These are phyloP conservation scores for Wickerhamomyces sp. DNA, from an alignment of 1,139 yeast species.

Conservation along the genomic window DNA sequence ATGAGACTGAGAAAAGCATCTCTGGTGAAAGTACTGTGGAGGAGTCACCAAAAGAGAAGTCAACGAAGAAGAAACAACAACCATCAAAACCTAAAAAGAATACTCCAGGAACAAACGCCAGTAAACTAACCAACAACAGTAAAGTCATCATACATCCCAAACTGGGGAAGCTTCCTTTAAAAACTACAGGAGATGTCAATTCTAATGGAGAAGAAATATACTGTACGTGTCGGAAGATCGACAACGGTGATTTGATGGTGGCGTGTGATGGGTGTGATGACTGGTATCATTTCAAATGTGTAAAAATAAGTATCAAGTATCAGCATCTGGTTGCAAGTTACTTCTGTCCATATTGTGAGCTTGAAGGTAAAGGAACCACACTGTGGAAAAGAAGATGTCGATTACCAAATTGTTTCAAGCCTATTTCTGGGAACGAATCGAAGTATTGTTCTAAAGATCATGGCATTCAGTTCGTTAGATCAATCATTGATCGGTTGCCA, in stretches of 20 bases:
- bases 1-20: constrained; percentile 3
- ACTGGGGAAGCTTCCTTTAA: constrained; percentile 8
- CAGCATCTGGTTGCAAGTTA: constrained; percentile 58
- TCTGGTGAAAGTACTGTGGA: constrained; percentile 6
- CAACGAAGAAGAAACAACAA: background rate
- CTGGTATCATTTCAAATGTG: constrained; percentile 87
- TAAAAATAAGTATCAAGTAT: constrained; percentile 51
- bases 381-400: constrained; percentile 79
- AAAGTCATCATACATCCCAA: constrained; percentile 2
- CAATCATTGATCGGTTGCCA: constrained; percentile 16
- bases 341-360: constrained; percentile 71
- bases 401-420: constrained; percentile 50
- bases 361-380: constrained; percentile 43
- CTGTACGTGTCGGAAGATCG: constrained; percentile 78
- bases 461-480: constrained; percentile 52
- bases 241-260: constrained; percentile 79
- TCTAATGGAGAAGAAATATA: constrained; percentile 53
- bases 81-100: constrained; percentile 2
- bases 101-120: background rate
- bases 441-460: constrained; percentile 78
- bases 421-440: constrained; percentile 43
- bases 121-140: background rate
- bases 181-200: background rate
- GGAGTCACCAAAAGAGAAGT: constrained; percentile 3
- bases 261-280: constrained; percentile 95